Evolutionary conservation across 495 filamentous ascomycete species (phyloP), one percentile per base, ranked within the genome.

Genomic region (Aspergillus diversus): DNA sequence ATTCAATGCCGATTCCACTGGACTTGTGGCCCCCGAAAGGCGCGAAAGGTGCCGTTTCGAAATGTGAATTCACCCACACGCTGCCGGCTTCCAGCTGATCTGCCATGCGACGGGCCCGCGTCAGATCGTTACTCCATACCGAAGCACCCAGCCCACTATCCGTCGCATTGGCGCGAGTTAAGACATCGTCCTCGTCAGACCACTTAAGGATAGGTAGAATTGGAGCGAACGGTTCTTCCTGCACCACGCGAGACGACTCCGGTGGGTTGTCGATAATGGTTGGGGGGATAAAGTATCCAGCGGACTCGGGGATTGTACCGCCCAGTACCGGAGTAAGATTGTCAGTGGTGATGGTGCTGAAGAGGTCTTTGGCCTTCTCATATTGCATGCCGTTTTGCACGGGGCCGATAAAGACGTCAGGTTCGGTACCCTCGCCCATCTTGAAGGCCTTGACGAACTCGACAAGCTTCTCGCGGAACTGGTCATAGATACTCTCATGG

Each of bases 1-100:
- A 83, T 71, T 88, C 86, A 13, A 81, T 82, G 13, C 87, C 87
- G 46, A 87, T 83, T 3, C 87, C 87, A 63, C 80, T 84, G 60
- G 85, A 77, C 80, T 90, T 90, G 70, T 85, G 81, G 34, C 87
- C 88, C 16, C 75, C 80, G 65, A 89, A 90, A 57, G 81, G 81
- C 4, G 80, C 82, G 49, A 76, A 78, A 33, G 81, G 81, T 3
- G 70, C 72, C 3, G 75, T 69, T 55, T 80, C 78, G 70, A 82
- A 80, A 33, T 69, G 72, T 15, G 68, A 60, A 52, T 87, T 86
- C 55, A 87, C 81, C 78, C 79, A 87, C 21, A 87, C 83, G 16
- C 72, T 80, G 7, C 85, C 86, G 0, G 81, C 78, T 69, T 83
- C 78, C 27, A 88, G 71, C 37, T 72, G 72, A 9, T 76, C 65